A percentile compares a stretch with the other conserved stretches of the same genome.
phyloP scores from a whole-genome alignment of 345 rosid genomes.

The Pelargonium nanum region DNA sequence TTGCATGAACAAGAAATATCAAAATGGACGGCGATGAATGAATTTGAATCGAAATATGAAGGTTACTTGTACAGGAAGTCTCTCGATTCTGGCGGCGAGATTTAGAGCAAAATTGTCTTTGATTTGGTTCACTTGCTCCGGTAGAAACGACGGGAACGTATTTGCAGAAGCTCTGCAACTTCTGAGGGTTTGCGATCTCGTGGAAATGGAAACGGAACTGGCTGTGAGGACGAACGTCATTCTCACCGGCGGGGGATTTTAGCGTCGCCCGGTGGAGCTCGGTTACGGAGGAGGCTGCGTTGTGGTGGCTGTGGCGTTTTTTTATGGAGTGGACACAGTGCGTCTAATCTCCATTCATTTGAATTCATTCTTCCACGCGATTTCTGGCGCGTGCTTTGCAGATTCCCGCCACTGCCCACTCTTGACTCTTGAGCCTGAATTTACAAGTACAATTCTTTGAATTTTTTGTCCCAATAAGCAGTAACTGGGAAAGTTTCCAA shows the following conservation, averaged over 20 bases:
- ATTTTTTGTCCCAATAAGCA: too few species aligned
- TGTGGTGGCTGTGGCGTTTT: not conserved
- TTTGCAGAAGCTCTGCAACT: conserved; percentile 17
- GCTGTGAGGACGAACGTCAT: conserved; percentile 24
- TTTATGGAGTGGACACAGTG: not conserved
- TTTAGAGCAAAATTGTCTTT: conserved; percentile 43
- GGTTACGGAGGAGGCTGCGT: not conserved
- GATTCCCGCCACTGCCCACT: not conserved
- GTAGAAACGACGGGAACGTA: conserved; percentile 49
- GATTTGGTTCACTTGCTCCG: conserved; percentile 42
- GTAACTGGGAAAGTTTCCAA: too few species aligned
- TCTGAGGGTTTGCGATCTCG: conserved; percentile 1
- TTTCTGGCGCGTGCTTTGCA: not conserved
- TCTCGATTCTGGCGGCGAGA: conserved; percentile 50
- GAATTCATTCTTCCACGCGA: not conserved
- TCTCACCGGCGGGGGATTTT: conserved; percentile 1
- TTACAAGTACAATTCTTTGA: too few species aligned
- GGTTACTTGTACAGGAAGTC: conserved; percentile 37
- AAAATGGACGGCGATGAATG: too few species aligned
- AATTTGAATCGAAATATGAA: not conserved
- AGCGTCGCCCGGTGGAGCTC: not conserved
- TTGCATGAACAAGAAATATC: too few species aligned
- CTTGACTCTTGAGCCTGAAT: too few species aligned
- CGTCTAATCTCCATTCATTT: not conserved
- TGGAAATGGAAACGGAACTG: conserved; percentile 1